These are phyloP conservation scores for Mycena vulgaris DNA, from an alignment of 768 basidiomycete species.

Conservation along the genomic window DNA sequence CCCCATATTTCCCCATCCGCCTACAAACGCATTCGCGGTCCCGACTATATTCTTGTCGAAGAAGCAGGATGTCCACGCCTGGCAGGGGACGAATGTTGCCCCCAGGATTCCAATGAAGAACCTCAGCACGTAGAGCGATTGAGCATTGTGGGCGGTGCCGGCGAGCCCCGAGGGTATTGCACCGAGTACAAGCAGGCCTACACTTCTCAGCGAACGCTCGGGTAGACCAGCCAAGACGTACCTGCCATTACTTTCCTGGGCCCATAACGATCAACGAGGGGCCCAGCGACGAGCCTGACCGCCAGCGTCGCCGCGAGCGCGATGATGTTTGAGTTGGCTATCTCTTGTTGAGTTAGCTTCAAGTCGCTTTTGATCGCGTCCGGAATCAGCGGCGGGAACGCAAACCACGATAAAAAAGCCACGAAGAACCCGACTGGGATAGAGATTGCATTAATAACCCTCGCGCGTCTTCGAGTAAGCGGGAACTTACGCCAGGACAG, in stretches of 20 bases:
- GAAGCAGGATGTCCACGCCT: conserved; percentile 74
- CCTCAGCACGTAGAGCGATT: conserved; percentile 60
- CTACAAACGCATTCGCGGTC: conserved; percentile 68
- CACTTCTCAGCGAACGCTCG: neutral
- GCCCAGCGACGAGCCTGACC: conserved; percentile 64
- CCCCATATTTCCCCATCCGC: conserved; percentile 69
- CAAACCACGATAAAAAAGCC: conserved; percentile 70
- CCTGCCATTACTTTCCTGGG: conserved; percentile 70
- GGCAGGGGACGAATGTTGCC: conserved; percentile 73
- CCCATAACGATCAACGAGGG: conserved; percentile 66
- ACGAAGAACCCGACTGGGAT: conserved; percentile 62
- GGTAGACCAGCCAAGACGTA: neutral
- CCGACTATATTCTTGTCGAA: conserved; percentile 65
- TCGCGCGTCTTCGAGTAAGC: neutral
- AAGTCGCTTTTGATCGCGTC: conserved; percentile 70
- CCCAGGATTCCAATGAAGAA: conserved; percentile 77
- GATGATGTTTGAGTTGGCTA: conserved; percentile 67
- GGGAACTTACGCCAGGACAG: conserved; percentile 50
- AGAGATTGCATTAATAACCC: neutral
- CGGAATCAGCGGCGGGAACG: conserved; percentile 73
- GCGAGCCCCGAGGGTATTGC: conserved; percentile 74
- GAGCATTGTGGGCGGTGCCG: conserved; percentile 60
- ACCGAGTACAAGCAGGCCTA: conserved; percentile 63
- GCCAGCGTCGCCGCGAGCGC: conserved; percentile 64
- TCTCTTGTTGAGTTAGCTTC: conserved; percentile 60